Percentiles rank a stretch among this genome's conserved stretches.
phyloP scores from a whole-genome alignment of 768 basidiomycete species.

The Ephemerocybe angulata region DNA sequence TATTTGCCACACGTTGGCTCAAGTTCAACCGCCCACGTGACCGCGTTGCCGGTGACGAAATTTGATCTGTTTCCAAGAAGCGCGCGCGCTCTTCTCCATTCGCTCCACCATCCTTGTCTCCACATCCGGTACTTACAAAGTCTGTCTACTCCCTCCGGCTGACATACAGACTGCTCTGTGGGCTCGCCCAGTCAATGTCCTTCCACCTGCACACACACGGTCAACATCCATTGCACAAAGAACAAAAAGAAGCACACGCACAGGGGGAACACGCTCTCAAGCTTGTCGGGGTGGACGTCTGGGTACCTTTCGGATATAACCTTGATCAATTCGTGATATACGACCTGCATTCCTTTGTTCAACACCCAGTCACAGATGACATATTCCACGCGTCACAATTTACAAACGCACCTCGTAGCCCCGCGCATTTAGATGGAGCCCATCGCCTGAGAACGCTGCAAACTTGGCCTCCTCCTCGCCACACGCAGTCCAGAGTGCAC shows the following conservation, averaged over 20 bases:
- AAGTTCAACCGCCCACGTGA: constrained; percentile 56
- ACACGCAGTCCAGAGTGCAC: constrained; percentile 67
- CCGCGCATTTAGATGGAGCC: constrained; percentile 71
- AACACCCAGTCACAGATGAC: constrained; percentile 4
- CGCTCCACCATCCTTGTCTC: background rate
- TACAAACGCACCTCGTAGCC: constrained; percentile 78
- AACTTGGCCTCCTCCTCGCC: constrained; percentile 55
- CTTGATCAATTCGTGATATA: constrained; percentile 59
- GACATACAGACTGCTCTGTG: constrained; percentile 20
- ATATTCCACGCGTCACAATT: constrained; percentile 6
- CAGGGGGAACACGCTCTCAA: constrained; percentile 57
- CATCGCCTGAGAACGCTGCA: constrained; percentile 59
- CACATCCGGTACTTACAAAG: background rate
- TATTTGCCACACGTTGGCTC: constrained; percentile 43
- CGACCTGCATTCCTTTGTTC: constrained; percentile 40
- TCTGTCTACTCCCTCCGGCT: constrained; percentile 8
- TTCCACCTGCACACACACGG: constrained; percentile 28
- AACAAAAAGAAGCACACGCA: constrained; percentile 35
- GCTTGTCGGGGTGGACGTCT: constrained; percentile 62
- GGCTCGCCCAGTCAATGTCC: constrained; percentile 31
- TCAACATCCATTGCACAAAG: constrained; percentile 6
- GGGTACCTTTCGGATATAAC: constrained; percentile 58
- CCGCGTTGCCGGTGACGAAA: constrained; percentile 25
- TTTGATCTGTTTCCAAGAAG: background rate
- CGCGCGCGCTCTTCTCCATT: background rate